phyloP scores from a whole-genome alignment of 495 filamentous ascomycete genomes.

The Aspergillus leporis region DNA sequence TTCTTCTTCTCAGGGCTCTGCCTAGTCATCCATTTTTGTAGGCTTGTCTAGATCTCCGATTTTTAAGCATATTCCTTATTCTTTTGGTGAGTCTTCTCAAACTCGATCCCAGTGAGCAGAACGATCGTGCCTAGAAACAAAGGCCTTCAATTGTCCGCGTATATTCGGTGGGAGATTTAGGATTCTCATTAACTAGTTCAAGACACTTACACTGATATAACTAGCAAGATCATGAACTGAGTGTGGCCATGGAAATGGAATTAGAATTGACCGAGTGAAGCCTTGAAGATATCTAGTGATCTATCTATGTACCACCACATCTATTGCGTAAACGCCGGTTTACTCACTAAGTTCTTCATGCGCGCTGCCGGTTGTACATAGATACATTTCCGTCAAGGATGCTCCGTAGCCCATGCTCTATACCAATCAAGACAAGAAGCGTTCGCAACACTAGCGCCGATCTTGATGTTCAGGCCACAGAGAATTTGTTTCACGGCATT shows the following conservation, averaged over 20 bases:
- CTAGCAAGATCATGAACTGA: too few species aligned
- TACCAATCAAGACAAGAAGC: constrained; percentile 84
- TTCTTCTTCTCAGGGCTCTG: too few species aligned
- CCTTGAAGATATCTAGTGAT: not conserved
- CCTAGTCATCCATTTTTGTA: not conserved
- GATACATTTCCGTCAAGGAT: constrained; percentile 23
- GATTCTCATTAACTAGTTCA: constrained; percentile 3
- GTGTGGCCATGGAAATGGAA: too few species aligned
- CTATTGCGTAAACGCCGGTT: not conserved
- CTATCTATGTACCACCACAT: not conserved
- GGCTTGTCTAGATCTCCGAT: not conserved
- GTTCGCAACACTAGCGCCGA: constrained; percentile 84
- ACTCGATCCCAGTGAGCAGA: not conserved
- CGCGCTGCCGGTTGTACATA: not conserved
- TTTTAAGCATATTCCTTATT: not conserved
- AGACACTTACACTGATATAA: too few species aligned
- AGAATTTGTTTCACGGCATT: constrained; percentile 92
- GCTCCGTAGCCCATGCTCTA: constrained; percentile 61
- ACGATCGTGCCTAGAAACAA: not conserved
- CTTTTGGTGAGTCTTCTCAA: not conserved
- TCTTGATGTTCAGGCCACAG: constrained; percentile 82
- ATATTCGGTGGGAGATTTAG: not conserved
- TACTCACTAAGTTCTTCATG: not conserved
- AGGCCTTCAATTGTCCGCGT: constrained; percentile 4
- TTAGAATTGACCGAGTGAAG: not conserved